Evolutionary conservation across 2,329 filamentous ascomycete species (phyloP).

Genomic region (Lomentospora prolificans): DNA sequence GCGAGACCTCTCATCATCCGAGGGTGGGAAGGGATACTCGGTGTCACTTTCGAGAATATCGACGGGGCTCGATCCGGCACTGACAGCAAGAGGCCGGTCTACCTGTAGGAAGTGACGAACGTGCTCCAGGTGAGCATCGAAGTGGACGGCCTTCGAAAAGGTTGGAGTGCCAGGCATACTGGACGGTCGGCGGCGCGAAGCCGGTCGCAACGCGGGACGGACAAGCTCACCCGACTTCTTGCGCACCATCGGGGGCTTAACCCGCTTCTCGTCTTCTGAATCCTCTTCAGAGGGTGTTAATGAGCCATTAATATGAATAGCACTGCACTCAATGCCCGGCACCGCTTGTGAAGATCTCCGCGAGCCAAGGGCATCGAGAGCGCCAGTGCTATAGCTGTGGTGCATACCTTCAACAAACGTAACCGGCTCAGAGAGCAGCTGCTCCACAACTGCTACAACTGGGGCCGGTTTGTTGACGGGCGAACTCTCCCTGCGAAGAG

Average conservation of each 20-base stretch:
- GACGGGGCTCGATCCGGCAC: conserved; percentile 82
- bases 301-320: conserved; percentile 38
- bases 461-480: conserved; percentile 27
- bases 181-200: conserved; percentile 72
- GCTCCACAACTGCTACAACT: conserved; percentile 13
- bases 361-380: conserved; percentile 28
- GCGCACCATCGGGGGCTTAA: conserved; percentile 84
- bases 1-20: conserved; percentile 2
- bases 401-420: conserved; percentile 26
- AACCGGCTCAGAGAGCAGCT: conserved; percentile 12
- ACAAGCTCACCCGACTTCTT: conserved; percentile 98
- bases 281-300: conserved; percentile 51
- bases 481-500: conserved; percentile 52
- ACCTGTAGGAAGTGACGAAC: conserved; percentile 93
- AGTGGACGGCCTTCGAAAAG: conserved; percentile 95
- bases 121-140: conserved; percentile 92
- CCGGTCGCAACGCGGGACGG: conserved; percentile 74
- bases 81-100: conserved; percentile 90
- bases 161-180: conserved; percentile 97
- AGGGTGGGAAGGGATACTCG: conserved; percentile 69
- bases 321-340: conserved; percentile 45
- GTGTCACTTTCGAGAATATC: conserved; percentile 78
- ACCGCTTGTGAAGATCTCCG: conserved; percentile 31
- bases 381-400: conserved; percentile 37
- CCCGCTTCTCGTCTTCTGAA: conserved; percentile 45